Evolutionary conservation across 75 land plant genomes (phyloP), one percentile per base, ranked within the genome.

Genomic region (Selaginella tamariscina): DNA sequence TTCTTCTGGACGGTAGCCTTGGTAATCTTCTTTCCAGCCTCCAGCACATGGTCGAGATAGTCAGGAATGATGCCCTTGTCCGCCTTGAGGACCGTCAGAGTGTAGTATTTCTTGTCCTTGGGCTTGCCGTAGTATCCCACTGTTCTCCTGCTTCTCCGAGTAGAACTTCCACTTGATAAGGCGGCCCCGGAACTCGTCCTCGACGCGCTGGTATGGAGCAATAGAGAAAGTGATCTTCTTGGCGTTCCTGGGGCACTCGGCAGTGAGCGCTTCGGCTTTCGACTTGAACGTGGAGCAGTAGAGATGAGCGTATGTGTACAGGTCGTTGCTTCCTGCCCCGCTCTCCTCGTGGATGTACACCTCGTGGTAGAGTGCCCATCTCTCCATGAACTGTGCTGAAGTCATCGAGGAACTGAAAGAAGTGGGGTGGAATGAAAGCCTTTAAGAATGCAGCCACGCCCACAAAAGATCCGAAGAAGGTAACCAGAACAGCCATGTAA

Each of bases 391-490:
- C 28, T 28, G 2, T 64, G 21, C 23, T 31, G 64, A 27, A 56
- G 26, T 29, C 39, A 30, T 8, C 67, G 2, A 68, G 29, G 1
- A 28, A 26, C 29, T 68, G 29, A 9, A 21, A 15, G 18, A 33
- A 33, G 11, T 68, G 64, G 2, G 70, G 69, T 1, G 70, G 70
- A 57, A 68, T 56, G 20, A 56, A 29, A 31, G 32, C 54, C 70
- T 62, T 81, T 65, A 72, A 72, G 75, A 88, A 81, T 71, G 88
- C 92, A 18, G 83, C 55, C 5, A 83, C 80, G 23, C 92, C 92
- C 79, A 88, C 59, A 24, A 83, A 0, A 1, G 92, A 80, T 1
- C 87, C 87, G n/a, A n/a, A n/a, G n/a, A n/a, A n/a, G n/a, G n/a
- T n/a, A n/a, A n/a, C n/a, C n/a, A n/a, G n/a, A n/a, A n/a, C n/a